These are phyloP conservation scores for Balamuthia mandrillaris DNA, from an alignment of 208 protist species.

Conservation along the genomic window DNA sequence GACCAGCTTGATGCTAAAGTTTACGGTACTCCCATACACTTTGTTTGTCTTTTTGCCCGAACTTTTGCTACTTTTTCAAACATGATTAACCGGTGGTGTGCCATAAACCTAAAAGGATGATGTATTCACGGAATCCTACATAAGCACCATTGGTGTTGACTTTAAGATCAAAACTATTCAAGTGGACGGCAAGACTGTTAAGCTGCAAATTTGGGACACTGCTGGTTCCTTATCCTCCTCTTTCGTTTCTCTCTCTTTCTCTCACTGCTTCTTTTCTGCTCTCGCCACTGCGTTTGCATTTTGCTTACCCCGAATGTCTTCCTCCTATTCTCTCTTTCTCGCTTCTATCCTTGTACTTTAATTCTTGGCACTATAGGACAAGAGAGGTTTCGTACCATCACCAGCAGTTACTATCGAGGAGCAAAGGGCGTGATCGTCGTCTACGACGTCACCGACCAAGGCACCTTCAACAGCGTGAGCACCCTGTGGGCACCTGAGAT, in stretches of 20 bases:
- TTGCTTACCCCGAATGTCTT: background rate
- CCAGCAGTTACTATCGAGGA: constrained; percentile 66
- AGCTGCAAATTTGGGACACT: constrained; percentile 82
- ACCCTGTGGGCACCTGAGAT: constrained; percentile 85
- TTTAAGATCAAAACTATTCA: constrained; percentile 86
- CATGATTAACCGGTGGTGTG: too few species aligned
- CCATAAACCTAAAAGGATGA: too few species aligned
- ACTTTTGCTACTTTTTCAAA: too few species aligned
- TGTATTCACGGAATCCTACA: constrained; percentile 82
- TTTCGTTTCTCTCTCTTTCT: background rate
- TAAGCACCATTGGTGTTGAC: constrained; percentile 78
- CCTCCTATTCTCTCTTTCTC: background rate
- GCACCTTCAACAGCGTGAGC: constrained; percentile 74
- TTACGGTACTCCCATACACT: background rate
- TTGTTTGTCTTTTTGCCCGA: too few species aligned
- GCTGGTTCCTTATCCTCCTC: constrained; percentile 62
- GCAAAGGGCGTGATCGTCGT: constrained; percentile 63
- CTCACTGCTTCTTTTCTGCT: background rate
- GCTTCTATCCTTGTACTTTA: background rate
- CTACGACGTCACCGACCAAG: constrained; percentile 61
- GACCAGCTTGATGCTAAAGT: constrained; percentile 20
- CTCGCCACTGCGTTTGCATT: constrained; percentile 69
- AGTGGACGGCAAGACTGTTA: constrained; percentile 80
- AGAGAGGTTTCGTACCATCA: constrained; percentile 73
- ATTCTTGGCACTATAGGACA: constrained; percentile 71